Base-by-base conservation (phyloP, 176 grass and related monocot species). In the Oryza meridionalis region DNA sequence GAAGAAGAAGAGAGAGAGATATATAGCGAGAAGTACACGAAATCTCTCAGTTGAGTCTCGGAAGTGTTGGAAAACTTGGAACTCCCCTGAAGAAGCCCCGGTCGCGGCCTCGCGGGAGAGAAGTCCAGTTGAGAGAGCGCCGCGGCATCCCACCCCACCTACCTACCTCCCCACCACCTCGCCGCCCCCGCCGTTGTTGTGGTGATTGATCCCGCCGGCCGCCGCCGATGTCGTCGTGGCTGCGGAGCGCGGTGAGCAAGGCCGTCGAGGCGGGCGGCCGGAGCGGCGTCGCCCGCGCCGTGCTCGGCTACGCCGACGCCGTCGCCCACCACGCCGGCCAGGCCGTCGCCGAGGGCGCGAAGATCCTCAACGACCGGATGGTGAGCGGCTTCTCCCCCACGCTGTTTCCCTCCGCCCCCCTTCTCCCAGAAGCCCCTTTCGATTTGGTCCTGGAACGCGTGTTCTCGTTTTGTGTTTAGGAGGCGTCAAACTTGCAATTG, bases 281-380 rank as follows among this genome's bases (percentile, higher is more conserved):
- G 21, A 92, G 86, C 85, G 87, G 88, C 87, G 75, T 94, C 69
- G 86, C 93, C 66, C 90, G 93, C 76, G 76, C 90, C 78, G 96
- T 98, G 58, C 89, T 89, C 45, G 94, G 88, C 81, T 99, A 99
- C 89, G 93, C 96, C 58, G 96, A 93, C 70, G 87, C 96, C 88
- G 93, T 95, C 67, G 96, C 92, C 17, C 89, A 92, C 59, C 96
- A 98, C 70, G 96, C 96, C 59, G 93, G 96, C 64, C 91, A 93
- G 84, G 96, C 96, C 46, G 93, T 99, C 35, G 84, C 91, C 35
- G 96, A 94, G 53, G 96, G 96, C 32, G 82, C 96, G 11, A 99
- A 92, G 86, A 93, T 96, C 64, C 75, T 99, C 81, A 92, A 99
- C 62, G 93, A 92, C 51, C 88, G 88, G 55, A 91, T 96, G 84